Base-by-base conservation (phyloP, 768 basidiomycete species). In the Podaxis rugospora region DNA sequence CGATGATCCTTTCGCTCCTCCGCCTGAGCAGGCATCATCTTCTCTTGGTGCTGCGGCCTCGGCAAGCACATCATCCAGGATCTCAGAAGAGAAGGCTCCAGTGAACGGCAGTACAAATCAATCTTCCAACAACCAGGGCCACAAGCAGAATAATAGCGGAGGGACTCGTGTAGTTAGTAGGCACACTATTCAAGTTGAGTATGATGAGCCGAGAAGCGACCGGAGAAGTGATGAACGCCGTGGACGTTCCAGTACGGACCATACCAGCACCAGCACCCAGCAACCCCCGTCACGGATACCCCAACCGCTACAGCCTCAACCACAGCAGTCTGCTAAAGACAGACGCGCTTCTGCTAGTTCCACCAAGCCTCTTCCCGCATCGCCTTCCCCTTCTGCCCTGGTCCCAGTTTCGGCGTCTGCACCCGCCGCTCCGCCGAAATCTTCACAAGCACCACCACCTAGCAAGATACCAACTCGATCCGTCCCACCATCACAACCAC, bases 171-270 rank as follows among this genome's bases (percentile, higher is more conserved):
- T 69, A 56, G 88, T 90, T 72, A 5, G 4, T 27, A 79, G 94
- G 52, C 95, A 98, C 73, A 98, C 97, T 9, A 92, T 98, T 51
- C 97, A 98, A 72, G 90, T 98, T 62, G 97, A 99, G 74, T 98
- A 98, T 67, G 90, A 89, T 60, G 87, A 88, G 58, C 81, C 82
- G 46, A 66, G 66, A 61, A 63, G 70, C 47, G 61, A 65, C 27
- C 72, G 72, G 65, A 71, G 64, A 64, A 75, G 70, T 39, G 72
- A 75, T 42, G 73, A 76, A 13, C 59, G 59, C 42, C 59, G 59
- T 16, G 51, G 51, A 1, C 51, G 59, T 14, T 46, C 51, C 2
- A 46, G 40, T 51, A 66, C 66, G 50, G 67, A 71, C 53, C 66
- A 68, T 35, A 71, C 74, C 42, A 67, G 69, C 58, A 71, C 61